Evolutionary conservation across 345 rosid genomes (phyloP).

Genomic region (Clausena lansium): DNA sequence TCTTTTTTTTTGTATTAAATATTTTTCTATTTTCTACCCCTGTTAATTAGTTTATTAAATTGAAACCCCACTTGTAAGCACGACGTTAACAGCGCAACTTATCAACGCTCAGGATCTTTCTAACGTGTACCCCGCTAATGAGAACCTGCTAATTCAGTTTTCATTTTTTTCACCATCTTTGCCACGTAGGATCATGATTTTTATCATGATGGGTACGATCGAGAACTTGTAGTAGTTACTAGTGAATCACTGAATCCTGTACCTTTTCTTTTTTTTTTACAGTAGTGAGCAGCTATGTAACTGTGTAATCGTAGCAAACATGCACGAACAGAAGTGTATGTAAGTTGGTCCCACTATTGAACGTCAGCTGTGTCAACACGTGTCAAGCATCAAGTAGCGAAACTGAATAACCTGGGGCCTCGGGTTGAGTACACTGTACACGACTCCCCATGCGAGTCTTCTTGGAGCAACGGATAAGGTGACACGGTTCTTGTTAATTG

Average conservation of each 20-base stretch:
- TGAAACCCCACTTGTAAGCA: conserved; percentile 31
- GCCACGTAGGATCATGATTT: conserved; percentile 23
- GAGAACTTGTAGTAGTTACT: background rate
- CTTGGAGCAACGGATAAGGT: conserved; percentile 21
- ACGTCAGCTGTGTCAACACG: conserved; percentile 1
- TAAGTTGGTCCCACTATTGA: background rate
- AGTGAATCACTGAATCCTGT: background rate
- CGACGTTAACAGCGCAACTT: conserved; percentile 40
- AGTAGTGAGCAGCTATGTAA: too few species aligned
- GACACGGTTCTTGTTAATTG: conserved; percentile 8
- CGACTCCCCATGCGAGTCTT: conserved; percentile 19
- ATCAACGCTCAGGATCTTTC: conserved; percentile 30
- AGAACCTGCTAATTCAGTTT: conserved; percentile 24
- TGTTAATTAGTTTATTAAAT: conserved; percentile 4
- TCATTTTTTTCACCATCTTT: conserved; percentile 13
- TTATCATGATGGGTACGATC: background rate
- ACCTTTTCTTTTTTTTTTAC: background rate
- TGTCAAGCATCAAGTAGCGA: conserved; percentile 26
- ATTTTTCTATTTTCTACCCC: background rate
- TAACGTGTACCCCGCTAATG: conserved; percentile 23
- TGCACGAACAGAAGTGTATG: background rate
- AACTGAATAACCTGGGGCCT: conserved; percentile 18
- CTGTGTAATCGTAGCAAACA: background rate
- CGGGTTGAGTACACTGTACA: background rate
- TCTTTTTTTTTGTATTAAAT: conserved; percentile 1